Percentiles rank a stretch among this genome's conserved stretches.
These are phyloP conservation scores for Quercus mongolica DNA, from an alignment of 306 rosid species.

Conservation along the genomic window DNA sequence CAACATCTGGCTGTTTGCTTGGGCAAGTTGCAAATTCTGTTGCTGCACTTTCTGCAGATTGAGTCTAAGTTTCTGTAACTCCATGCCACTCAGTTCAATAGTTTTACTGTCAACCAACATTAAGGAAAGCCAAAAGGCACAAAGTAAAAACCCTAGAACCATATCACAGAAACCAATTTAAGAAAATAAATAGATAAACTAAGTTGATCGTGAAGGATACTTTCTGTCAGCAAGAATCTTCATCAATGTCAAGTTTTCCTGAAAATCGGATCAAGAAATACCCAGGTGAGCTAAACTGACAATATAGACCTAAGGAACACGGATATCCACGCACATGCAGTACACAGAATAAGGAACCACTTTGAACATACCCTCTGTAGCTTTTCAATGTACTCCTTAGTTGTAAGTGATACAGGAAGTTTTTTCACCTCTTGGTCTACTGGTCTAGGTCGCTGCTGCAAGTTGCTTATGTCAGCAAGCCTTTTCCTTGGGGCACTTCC, in stretches of 20 bases:
- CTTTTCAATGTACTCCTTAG: constrained; percentile 36
- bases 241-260: constrained; percentile 65
- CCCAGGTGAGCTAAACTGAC: constrained; percentile 6
- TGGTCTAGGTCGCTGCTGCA: constrained; percentile 21
- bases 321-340: background rate
- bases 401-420: constrained; percentile 20
- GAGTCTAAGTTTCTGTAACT: constrained; percentile 50
- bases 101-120: constrained; percentile 42
- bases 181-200: constrained; percentile 2
- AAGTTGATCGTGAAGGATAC: constrained; percentile 48
- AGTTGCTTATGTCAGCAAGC: constrained; percentile 76
- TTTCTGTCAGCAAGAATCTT: constrained; percentile 59
- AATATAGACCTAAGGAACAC: background rate
- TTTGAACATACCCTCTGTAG: constrained; percentile 46
- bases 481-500: constrained; percentile 45
- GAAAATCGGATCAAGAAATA: constrained; percentile 21
- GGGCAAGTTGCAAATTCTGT: constrained; percentile 78
- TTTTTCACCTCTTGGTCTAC: constrained; percentile 31
- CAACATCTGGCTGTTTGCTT: constrained; percentile 60
- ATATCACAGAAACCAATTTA: background rate
- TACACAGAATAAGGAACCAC: background rate
- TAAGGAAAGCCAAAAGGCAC: constrained; percentile 25
- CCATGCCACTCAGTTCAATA: constrained; percentile 51
- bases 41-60: constrained; percentile 54
- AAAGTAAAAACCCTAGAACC: constrained; percentile 4